These are phyloP conservation scores for Ogataea minuta DNA, from an alignment of 805 yeast species.

Conservation along the genomic window DNA sequence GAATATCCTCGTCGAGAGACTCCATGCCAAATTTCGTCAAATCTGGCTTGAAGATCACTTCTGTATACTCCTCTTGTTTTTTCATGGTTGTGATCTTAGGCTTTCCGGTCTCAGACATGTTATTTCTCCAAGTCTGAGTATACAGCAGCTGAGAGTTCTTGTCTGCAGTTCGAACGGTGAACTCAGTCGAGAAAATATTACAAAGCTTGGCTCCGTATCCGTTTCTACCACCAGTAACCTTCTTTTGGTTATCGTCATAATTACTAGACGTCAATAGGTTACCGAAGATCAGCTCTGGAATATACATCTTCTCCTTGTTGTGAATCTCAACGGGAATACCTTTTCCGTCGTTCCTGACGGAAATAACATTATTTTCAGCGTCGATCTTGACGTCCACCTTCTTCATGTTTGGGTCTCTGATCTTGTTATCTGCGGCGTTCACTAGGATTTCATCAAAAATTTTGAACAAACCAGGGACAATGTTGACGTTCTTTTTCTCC, in stretches of 20 bases:
- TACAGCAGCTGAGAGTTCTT: slow-evolving; percentile 58
- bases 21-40: slow-evolving; percentile 81
- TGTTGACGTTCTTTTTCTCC: slow-evolving; percentile 60
- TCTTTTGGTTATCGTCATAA: slow-evolving; percentile 91
- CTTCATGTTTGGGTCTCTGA: slow-evolving; percentile 89
- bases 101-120: slow-evolving; percentile 75
- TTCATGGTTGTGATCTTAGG: slow-evolving; percentile 66
- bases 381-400: slow-evolving; percentile 80
- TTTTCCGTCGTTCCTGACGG: slow-evolving; percentile 86
- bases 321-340: slow-evolving; percentile 97
- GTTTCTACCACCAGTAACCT: slow-evolving; percentile 97
- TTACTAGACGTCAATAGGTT: slow-evolving; percentile 91
- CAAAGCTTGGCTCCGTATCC: slow-evolving; percentile 98
- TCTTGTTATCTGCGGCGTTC: slow-evolving; percentile 98
- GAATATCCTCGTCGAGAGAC: slow-evolving; percentile 73
- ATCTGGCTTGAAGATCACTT: slow-evolving; percentile 86
- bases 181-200: slow-evolving; percentile 90
- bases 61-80: slow-evolving; percentile 74
- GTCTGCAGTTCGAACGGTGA: slow-evolving; percentile 87
- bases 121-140: slow-evolving; percentile 80
- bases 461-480: slow-evolving; percentile 95
- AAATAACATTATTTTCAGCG: slow-evolving; percentile 68
- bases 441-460: slow-evolving; percentile 96
- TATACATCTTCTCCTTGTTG: slow-evolving; percentile 84
- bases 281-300: slow-evolving; percentile 96